These are phyloP conservation scores for Pisolithus albus DNA, from an alignment of 768 basidiomycete species.

Conservation along the genomic window DNA sequence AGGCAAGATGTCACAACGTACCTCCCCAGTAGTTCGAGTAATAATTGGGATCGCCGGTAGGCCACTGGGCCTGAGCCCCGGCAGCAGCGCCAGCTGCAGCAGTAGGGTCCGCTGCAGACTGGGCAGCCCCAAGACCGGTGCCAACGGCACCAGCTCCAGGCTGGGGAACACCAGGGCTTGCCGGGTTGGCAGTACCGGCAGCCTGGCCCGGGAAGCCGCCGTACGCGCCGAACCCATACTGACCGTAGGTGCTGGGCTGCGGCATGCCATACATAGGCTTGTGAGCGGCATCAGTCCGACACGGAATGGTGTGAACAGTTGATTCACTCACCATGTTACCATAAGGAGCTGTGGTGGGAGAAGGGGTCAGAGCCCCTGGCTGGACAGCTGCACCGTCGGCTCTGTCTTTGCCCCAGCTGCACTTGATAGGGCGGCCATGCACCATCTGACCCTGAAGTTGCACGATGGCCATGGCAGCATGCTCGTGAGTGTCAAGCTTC, in stretches of 20 bases:
- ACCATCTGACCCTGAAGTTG: slow-evolving; percentile 96
- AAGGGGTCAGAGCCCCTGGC: slow-evolving; percentile 50
- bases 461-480: slow-evolving; percentile 96
- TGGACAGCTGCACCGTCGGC: slow-evolving; percentile 61
- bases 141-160: slow-evolving; percentile 49
- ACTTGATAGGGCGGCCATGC: slow-evolving; percentile 95
- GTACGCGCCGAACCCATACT: slow-evolving; percentile 70
- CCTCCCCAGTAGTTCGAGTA: slow-evolving; percentile 84
- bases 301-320: slow-evolving; percentile 1
- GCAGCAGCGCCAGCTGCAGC: slow-evolving; percentile 42
- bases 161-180: slow-evolving; percentile 45
- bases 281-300: slow-evolving; percentile 4
- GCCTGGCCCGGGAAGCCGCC: slow-evolving; percentile 60
- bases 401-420: slow-evolving; percentile 97
- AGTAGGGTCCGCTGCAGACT: slow-evolving; percentile 50
- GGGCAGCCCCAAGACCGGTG: slow-evolving; percentile 48
- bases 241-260: slow-evolving; percentile 69
- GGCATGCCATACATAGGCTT: slow-evolving; percentile 91
- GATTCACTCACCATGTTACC: slow-evolving; percentile 58
- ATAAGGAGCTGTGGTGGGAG: slow-evolving; percentile 58
- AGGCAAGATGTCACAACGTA: slow-evolving; percentile 29
- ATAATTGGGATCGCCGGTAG: slow-evolving; percentile 65
- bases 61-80: slow-evolving; percentile 72
- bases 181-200: slow-evolving; percentile 42
- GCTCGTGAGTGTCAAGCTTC: slow-evolving; percentile 97